phyloP scores from a whole-genome alignment of 495 filamentous ascomycete genomes.

The Penicillium diatomitis region DNA sequence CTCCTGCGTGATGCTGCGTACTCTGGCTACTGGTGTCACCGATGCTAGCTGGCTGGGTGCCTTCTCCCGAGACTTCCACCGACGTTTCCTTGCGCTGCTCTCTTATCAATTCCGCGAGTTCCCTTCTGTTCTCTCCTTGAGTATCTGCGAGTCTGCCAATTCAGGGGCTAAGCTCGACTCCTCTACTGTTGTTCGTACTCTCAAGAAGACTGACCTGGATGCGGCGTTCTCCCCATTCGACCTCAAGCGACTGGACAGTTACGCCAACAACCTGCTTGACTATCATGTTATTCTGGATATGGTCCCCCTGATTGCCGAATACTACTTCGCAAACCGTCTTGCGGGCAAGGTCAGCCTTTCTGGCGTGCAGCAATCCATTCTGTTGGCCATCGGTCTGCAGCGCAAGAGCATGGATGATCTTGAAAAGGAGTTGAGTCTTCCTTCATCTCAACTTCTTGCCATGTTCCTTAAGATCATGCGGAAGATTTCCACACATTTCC shows the following conservation, averaged over 20 bases:
- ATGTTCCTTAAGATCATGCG: slow-evolving; percentile 96
- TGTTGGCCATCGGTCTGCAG: slow-evolving; percentile 84
- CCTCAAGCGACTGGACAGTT: slow-evolving; percentile 86
- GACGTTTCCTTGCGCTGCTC: slow-evolving; percentile 75
- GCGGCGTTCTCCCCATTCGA: slow-evolving; percentile 77
- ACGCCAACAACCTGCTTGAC: slow-evolving; percentile 92
- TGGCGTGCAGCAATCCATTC: slow-evolving; percentile 71
- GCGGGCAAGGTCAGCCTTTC: slow-evolving; percentile 56
- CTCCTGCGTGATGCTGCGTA: slow-evolving; percentile 92
- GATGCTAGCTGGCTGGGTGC: slow-evolving; percentile 80
- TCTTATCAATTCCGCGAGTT: slow-evolving; percentile 90
- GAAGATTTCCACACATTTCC: slow-evolving; percentile 73
- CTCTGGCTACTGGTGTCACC: slow-evolving; percentile 46
- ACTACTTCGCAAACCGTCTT: slow-evolving; percentile 76
- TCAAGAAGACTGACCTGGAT: slow-evolving; percentile 69
- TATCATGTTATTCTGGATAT: slow-evolving; percentile 97
- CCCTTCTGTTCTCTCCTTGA: slow-evolving; percentile 68
- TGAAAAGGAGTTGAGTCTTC: slow-evolving; percentile 68
- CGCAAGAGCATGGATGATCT: slow-evolving; percentile 74
- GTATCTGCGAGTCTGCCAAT: slow-evolving; percentile 78
- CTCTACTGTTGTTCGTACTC: slow-evolving; percentile 36
- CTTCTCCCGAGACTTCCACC: slow-evolving; percentile 87
- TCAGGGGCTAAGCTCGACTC: slow-evolving; percentile 54
- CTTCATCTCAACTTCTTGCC: slow-evolving; percentile 72
- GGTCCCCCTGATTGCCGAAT: slow-evolving; percentile 65